phyloP scores from a whole-genome alignment of 2,329 filamentous ascomycete genomes.

The Thielaviopsis musarum region DNA sequence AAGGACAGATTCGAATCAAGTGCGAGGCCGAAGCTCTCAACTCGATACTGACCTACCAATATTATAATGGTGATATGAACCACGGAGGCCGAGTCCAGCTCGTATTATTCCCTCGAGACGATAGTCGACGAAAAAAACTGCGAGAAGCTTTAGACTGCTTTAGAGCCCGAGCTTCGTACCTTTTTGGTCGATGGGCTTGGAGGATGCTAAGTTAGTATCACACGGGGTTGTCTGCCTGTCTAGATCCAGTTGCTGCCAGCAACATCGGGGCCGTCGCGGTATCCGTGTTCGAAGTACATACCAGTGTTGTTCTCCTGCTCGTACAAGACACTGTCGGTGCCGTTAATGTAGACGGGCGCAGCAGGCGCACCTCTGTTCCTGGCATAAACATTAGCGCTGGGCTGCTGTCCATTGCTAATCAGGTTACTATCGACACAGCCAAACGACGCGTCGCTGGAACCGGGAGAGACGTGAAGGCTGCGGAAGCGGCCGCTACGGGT shows the following conservation, averaged over 20 bases:
- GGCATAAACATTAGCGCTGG: not conserved
- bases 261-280: not conserved
- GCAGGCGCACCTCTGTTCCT: too few relatives aligned
- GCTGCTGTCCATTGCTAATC: not conserved
- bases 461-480: not conserved
- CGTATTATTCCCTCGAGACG: not conserved
- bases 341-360: conserved; percentile 1
- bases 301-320: not conserved
- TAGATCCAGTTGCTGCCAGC: not conserved
- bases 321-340: conserved; percentile 1
- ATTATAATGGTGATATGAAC: not conserved
- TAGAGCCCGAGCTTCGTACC: not conserved
- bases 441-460: not conserved
- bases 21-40: not conserved
- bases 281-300: not conserved
- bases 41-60: not conserved
- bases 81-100: not conserved
- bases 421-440: conserved; percentile 10
- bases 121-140: not conserved
- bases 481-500: not conserved
- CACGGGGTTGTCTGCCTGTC: not conserved
- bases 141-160: not conserved
- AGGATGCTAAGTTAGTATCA: not conserved
- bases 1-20: not conserved
- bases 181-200: not conserved